Conservation (phyloP, 805 yeast species). For the Candida coleopterorum region DNA sequence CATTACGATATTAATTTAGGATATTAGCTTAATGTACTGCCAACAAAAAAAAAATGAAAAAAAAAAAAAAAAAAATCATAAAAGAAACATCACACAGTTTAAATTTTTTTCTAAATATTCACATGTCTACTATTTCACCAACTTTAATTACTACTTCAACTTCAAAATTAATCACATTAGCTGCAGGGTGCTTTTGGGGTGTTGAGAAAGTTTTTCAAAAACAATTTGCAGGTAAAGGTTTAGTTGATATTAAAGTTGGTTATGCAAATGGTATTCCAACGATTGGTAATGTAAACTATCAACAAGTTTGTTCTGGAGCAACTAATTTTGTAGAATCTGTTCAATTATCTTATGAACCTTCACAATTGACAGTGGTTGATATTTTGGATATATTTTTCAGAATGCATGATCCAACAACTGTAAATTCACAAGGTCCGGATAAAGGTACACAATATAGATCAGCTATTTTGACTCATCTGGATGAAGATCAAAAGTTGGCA, state of each 20-base stretch:
- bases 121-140: constrained; percentile 24
- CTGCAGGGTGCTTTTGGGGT: constrained; percentile 82
- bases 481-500: constrained; percentile 45
- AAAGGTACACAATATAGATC: constrained; percentile 87
- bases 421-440: constrained; percentile 83
- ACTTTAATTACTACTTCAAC: constrained; percentile 30
- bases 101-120: not conserved
- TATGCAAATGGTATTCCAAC: constrained; percentile 81
- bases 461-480: constrained; percentile 65
- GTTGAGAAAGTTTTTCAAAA: constrained; percentile 79
- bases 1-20: no score
- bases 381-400: constrained; percentile 80
- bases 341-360: constrained; percentile 79
- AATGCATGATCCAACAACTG: constrained; percentile 91
- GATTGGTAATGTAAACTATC: constrained; percentile 40
- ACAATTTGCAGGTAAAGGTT: constrained; percentile 57
- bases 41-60: not conserved
- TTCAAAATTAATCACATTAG: constrained; percentile 36
- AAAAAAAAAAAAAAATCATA: not conserved
- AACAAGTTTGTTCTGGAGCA: constrained; percentile 69
- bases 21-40: no score
- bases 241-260: constrained; percentile 80
- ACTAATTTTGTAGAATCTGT: constrained; percentile 79
- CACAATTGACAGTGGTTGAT: constrained; percentile 50
- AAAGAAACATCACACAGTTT: no score